These are phyloP conservation scores for Austroboletus novae-zelandiae DNA, from an alignment of 1,284 basidiomycete species.

Conservation along the genomic window DNA sequence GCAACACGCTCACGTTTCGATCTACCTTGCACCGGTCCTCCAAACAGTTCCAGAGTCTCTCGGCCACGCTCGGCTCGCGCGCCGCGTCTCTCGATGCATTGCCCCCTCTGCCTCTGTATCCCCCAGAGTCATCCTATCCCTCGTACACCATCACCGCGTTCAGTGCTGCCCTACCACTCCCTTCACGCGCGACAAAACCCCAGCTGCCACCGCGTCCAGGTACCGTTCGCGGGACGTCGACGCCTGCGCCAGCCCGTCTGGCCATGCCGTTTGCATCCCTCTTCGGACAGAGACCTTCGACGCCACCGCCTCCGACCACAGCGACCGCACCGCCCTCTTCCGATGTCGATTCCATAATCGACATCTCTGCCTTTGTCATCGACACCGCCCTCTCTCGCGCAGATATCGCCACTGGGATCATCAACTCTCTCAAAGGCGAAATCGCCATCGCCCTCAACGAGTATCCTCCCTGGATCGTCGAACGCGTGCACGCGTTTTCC, in stretches of 20 bases:
- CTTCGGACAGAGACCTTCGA: slow-evolving; percentile 48
- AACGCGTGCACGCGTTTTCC: slow-evolving; percentile 59
- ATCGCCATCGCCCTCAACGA: slow-evolving; percentile 48
- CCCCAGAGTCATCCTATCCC: slow-evolving; percentile 47
- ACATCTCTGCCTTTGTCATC: slow-evolving; percentile 36
- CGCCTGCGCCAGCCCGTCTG: slow-evolving; percentile 42
- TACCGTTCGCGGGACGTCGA: slow-evolving; percentile 15
- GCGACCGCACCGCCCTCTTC: too few species aligned
- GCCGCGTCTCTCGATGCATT: slow-evolving; percentile 48
- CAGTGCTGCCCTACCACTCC: slow-evolving; percentile 60
- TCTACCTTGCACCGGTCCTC: slow-evolving; percentile 65
- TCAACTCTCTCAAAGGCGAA: slow-evolving; percentile 56
- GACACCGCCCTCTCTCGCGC: slow-evolving; percentile 48
- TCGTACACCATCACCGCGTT: slow-evolving; percentile 50
- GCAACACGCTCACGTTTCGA: slow-evolving; percentile 58
- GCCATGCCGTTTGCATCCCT: slow-evolving; percentile 66
- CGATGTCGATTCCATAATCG: too few species aligned
- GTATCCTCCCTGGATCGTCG: slow-evolving; percentile 60
- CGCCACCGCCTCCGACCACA: slow-evolving; percentile 30
- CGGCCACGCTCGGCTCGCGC: slow-evolving; percentile 47
- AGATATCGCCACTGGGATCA: slow-evolving; percentile 59
- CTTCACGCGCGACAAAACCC: slow-evolving; percentile 58
- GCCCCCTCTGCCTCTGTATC: slow-evolving; percentile 44
- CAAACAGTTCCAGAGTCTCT: slow-evolving; percentile 58
- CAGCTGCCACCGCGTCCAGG: slow-evolving; percentile 61